Conservation (phyloP, 805 yeast species). For the Saccharomyces mikatae region DNA sequence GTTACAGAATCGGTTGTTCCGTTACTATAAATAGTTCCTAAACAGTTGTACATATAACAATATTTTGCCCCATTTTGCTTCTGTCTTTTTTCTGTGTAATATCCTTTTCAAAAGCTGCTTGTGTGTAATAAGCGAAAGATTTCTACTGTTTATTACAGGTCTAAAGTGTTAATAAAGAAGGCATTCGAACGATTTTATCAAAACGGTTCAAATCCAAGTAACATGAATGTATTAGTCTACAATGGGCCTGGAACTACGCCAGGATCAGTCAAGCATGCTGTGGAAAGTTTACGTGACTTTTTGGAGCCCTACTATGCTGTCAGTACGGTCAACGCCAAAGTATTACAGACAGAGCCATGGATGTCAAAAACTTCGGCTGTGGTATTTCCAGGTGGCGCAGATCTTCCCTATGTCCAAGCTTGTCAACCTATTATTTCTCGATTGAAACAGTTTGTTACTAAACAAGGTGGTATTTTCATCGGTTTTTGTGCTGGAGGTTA, state of each 20-base stretch:
- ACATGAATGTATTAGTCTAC: conserved; percentile 70
- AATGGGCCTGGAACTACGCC: conserved; percentile 75
- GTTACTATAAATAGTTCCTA: neutral
- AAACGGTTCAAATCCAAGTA: conserved; percentile 2
- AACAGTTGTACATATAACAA: neutral
- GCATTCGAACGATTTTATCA: neutral
- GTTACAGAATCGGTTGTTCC: neutral
- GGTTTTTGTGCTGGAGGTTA: conserved; percentile 98
- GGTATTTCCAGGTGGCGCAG: conserved; percentile 97
- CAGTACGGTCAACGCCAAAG: conserved; percentile 52
- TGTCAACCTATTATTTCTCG: conserved; percentile 64
- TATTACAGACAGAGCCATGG: conserved; percentile 83
- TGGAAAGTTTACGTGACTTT: conserved; percentile 63
- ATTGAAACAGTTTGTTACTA: conserved; percentile 53
- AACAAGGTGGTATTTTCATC: conserved; percentile 70
- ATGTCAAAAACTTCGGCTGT: conserved; percentile 63
- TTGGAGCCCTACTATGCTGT: conserved; percentile 89
- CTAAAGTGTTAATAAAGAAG: neutral
- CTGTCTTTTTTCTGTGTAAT: neutral
- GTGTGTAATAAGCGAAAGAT: neutral
- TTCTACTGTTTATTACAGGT: neutral
- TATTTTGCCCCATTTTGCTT: neutral
- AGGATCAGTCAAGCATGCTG: conserved; percentile 76
- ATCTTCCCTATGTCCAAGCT: conserved; percentile 69
- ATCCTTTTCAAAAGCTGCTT: neutral